phyloP scores from a whole-genome alignment of 805 yeast genomes.

The Sugiyamaella floridensis region DNA sequence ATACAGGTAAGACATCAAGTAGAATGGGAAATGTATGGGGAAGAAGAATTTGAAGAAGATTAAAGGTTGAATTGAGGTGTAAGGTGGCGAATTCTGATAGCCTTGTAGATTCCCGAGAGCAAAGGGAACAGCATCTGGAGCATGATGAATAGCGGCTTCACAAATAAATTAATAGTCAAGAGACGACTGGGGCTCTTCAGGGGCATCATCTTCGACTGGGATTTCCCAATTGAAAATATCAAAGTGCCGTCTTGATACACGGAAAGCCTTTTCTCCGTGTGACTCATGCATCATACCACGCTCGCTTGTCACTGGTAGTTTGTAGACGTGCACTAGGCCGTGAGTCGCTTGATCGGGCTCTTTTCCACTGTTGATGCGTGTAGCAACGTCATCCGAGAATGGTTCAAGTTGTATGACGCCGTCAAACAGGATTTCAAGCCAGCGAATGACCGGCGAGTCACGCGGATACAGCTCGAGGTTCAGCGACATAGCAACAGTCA shows the following conservation, averaged over 20 bases:
- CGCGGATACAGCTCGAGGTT: conserved; percentile 64
- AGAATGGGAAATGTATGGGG: too few species aligned
- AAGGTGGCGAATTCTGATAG: not conserved
- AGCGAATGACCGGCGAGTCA: conserved; percentile 38
- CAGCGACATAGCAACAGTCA: conserved; percentile 49
- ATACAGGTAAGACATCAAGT: too few species aligned
- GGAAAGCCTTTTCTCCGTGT: conserved; percentile 75
- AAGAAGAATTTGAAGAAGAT: too few species aligned
- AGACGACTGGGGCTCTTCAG: conserved; percentile 18
- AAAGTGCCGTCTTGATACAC: conserved; percentile 73
- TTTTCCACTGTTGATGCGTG: not conserved
- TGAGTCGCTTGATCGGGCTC: conserved; percentile 35
- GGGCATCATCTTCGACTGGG: conserved; percentile 82
- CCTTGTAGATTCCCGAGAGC: not conserved
- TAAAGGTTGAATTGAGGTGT: too few species aligned
- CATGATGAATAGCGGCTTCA: not conserved
- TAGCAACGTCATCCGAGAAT: conserved; percentile 54
- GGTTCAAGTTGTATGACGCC: conserved; percentile 72
- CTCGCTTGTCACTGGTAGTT: conserved; percentile 65
- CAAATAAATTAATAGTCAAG: not conserved
- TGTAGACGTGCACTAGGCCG: conserved; percentile 72
- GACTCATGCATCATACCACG: conserved; percentile 73
- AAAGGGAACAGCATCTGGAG: not conserved
- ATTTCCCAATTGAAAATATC: conserved; percentile 96
- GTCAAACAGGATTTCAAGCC: conserved; percentile 56